phyloP scores from a whole-genome alignment of 306 rosid species.

The Quercus cerris region DNA sequence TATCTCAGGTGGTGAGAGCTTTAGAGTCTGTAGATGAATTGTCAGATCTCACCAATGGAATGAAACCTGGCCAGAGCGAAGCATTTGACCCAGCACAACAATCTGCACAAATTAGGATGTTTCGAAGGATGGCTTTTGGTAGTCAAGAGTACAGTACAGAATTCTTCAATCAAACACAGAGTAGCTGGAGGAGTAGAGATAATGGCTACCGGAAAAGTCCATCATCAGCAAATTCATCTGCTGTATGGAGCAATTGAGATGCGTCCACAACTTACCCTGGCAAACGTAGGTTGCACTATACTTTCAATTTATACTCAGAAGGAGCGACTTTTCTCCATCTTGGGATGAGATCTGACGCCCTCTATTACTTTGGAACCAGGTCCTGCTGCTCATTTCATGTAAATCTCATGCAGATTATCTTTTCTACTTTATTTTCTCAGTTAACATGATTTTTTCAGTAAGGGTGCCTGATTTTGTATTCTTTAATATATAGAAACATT shows the following conservation, averaged over 20 bases:
- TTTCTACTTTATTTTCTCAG: not conserved
- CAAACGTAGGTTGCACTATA: not conserved
- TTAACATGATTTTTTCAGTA: constrained; percentile 31
- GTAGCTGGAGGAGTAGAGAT: constrained; percentile 73
- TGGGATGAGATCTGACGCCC: not conserved
- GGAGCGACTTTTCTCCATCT: constrained; percentile 8
- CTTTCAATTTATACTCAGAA: not conserved
- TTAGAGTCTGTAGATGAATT: constrained; percentile 69
- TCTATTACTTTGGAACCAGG: not conserved
- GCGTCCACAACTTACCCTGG: constrained; percentile 1
- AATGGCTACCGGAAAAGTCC: constrained; percentile 24
- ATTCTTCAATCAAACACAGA: constrained; percentile 52
- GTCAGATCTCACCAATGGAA: constrained; percentile 75
- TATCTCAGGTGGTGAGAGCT: constrained; percentile 82
- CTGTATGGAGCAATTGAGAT: constrained; percentile 54
- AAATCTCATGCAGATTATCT: constrained; percentile 24
- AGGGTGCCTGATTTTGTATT: constrained; percentile 25
- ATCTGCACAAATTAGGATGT: constrained; percentile 81
- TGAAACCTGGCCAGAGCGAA: constrained; percentile 92
- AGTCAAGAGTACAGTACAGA: constrained; percentile 64
- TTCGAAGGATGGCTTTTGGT: constrained; percentile 86
- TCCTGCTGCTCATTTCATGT: constrained; percentile 33
- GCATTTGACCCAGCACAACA: constrained; percentile 59
- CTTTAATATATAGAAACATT: constrained; percentile 27
- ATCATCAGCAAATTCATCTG: constrained; percentile 45